Conservation (phyloP, 2,329 filamentous ascomycete genomes). For the Fonsecaea monophora region DNA sequence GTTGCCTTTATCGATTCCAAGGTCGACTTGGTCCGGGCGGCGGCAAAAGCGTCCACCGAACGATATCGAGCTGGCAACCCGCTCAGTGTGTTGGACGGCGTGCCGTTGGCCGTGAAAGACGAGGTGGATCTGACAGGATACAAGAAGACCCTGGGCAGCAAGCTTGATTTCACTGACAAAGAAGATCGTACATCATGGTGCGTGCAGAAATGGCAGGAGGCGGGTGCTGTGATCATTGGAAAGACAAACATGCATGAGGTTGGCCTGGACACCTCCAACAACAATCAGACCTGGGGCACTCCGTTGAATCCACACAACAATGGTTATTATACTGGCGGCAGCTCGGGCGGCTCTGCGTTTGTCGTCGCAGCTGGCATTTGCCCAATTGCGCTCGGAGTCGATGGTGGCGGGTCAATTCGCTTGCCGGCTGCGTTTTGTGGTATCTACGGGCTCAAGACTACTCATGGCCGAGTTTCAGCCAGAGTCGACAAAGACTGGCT, state of each 20-base stretch:
- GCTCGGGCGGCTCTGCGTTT: conserved; percentile 77
- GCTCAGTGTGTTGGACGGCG: conserved; percentile 75
- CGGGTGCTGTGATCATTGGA: conserved; percentile 75
- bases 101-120: conserved; percentile 85
- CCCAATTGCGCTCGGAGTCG: conserved; percentile 76
- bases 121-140: conserved; percentile 77
- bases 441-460: conserved; percentile 80
- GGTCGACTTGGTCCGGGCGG: conserved; percentile 66
- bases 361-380: conserved; percentile 73
- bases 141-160: conserved; percentile 69
- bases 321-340: conserved; percentile 79
- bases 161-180: conserved; percentile 60
- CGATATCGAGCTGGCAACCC: conserved; percentile 72
- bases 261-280: conserved; percentile 81
- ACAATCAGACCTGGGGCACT: conserved; percentile 77
- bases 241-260: conserved; percentile 83
- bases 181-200: conserved; percentile 69
- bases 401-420: conserved; percentile 77
- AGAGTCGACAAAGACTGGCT: conserved; percentile 66
- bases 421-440: conserved; percentile 79
- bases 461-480: conserved; percentile 68
- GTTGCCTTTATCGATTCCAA: conserved; percentile 75
- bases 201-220: conserved; percentile 72
- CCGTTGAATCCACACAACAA: conserved; percentile 79
- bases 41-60: conserved; percentile 74